Conservation (phyloP, 2,329 filamentous ascomycete species). For the Trichoderma sp. region DNA sequence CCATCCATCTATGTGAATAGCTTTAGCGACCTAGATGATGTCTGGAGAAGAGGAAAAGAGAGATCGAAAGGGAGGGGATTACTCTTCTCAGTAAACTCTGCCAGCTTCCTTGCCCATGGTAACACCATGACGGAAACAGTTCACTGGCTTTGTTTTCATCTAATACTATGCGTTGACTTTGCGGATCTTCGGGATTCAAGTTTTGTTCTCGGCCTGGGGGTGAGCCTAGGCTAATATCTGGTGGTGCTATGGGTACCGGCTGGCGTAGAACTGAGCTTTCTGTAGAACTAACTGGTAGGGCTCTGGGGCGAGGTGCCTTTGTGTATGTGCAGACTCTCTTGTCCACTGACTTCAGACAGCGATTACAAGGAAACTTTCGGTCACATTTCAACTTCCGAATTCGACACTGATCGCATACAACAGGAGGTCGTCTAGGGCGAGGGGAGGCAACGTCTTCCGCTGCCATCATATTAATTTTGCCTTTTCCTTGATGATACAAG, state of each 20-base stretch:
- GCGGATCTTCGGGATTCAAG: not conserved
- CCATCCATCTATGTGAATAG: not conserved
- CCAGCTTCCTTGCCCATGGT: not conserved
- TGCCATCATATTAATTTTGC: not conserved
- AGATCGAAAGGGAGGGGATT: not conserved
- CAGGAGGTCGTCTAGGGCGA: not conserved
- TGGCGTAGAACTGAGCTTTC: not conserved
- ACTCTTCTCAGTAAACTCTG: not conserved
- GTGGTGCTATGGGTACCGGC: not conserved
- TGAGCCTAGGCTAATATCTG: not conserved
- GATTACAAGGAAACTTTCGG: not conserved
- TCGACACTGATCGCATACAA: not conserved
- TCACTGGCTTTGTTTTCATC: not conserved
- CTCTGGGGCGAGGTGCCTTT: not conserved
- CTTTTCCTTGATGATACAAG: not conserved
- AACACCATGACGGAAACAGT: not conserved
- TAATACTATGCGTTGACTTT: not conserved
- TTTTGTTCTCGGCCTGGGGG: not conserved
- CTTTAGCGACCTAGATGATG: not conserved
- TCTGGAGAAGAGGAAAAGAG: not conserved
- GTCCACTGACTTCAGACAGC: not conserved
- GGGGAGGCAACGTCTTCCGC: not conserved
- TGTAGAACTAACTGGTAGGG: not conserved
- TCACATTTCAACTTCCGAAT: not conserved
- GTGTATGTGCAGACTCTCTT: not conserved